A percentile compares a stretch with the other conserved stretches of the same genome.
Conservation (phyloP, 306 rosid genomes). For the Spatholobus suberectus region DNA sequence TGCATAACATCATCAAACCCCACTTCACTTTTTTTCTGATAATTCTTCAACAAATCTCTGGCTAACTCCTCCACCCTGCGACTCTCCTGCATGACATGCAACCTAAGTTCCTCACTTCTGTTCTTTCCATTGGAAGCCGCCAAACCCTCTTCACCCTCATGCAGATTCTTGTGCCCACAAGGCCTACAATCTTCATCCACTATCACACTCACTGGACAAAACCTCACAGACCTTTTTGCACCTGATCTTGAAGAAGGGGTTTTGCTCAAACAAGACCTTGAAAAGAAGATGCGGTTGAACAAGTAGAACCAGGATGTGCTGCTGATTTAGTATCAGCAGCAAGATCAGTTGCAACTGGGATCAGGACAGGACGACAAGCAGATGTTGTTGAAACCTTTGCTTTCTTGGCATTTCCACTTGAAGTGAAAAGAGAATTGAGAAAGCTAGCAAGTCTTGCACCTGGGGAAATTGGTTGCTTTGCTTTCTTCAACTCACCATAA, state of each 20-base stretch:
- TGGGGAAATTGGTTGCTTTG: constrained; percentile 90
- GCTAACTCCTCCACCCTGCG: constrained; percentile 67
- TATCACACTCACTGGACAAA: constrained; percentile 83
- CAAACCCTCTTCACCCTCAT: constrained; percentile 38
- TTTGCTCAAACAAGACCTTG: constrained; percentile 91
- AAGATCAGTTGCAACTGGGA: neutral
- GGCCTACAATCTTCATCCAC: constrained; percentile 90
- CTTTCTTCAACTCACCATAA: constrained; percentile 81
- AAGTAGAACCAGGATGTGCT: constrained; percentile 51
- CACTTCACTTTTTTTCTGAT: constrained; percentile 52
- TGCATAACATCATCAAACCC: constrained; percentile 48
- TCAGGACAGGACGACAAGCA: neutral
- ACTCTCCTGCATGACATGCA: constrained; percentile 62
- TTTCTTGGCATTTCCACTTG: constrained; percentile 69
- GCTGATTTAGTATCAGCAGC: neutral
- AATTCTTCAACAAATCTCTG: constrained; percentile 61
- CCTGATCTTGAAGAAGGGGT: constrained; percentile 75
- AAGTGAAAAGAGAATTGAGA: constrained; percentile 84
- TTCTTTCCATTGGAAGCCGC: constrained; percentile 37
- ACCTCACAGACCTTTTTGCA: constrained; percentile 81
- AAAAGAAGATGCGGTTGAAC: constrained; percentile 89
- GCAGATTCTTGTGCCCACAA: constrained; percentile 70
- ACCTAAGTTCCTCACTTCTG: constrained; percentile 47
- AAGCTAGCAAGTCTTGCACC: constrained; percentile 83
- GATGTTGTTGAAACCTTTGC: constrained; percentile 49